Conservation (phyloP, 2,329 filamentous ascomycete species). For the Nemania bipapillata region DNA sequence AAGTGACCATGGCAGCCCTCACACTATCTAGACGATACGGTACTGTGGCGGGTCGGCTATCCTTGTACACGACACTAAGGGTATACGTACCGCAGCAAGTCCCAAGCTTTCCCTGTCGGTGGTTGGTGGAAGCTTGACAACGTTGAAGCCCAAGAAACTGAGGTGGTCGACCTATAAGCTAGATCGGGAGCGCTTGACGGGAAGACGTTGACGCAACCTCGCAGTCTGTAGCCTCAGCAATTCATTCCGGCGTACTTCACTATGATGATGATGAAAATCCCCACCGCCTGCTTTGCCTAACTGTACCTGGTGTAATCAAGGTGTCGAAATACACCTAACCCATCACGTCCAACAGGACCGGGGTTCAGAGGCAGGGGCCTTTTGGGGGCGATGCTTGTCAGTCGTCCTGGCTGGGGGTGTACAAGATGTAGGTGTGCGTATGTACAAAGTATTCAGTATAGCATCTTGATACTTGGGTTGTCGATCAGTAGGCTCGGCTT, state of each 20-base stretch:
- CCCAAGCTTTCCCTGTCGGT: conserved; percentile 3
- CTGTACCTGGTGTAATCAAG: background rate
- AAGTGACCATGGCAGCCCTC: conserved; percentile 1
- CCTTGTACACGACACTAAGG: background rate
- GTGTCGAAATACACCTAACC: conserved; percentile 37
- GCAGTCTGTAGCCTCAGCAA: background rate
- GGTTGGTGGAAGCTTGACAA: conserved; percentile 19
- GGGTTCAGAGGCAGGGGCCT: conserved; percentile 31
- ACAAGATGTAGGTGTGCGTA: conserved; percentile 29
- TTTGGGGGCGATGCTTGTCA: conserved; percentile 32
- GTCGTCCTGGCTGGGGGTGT: conserved; percentile 31
- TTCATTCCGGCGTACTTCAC: background rate
- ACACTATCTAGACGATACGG: conserved; percentile 4
- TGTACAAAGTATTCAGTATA: background rate
- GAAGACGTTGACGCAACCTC: conserved; percentile 10
- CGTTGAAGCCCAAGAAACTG: conserved; percentile 1
- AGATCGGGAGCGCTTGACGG: background rate
- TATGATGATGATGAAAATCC: background rate
- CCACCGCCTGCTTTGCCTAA: background rate
- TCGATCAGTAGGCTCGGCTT: conserved; percentile 16
- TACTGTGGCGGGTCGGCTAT: conserved; percentile 28
- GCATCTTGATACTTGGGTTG: background rate
- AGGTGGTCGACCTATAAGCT: background rate
- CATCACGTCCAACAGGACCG: conserved; percentile 35
- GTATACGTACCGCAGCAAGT: conserved; percentile 1